A percentile compares a stretch with the other conserved stretches of the same genome.
Conservation (phyloP, 176 grass and related monocot genomes). For the Aegilops tauschii region DNA sequence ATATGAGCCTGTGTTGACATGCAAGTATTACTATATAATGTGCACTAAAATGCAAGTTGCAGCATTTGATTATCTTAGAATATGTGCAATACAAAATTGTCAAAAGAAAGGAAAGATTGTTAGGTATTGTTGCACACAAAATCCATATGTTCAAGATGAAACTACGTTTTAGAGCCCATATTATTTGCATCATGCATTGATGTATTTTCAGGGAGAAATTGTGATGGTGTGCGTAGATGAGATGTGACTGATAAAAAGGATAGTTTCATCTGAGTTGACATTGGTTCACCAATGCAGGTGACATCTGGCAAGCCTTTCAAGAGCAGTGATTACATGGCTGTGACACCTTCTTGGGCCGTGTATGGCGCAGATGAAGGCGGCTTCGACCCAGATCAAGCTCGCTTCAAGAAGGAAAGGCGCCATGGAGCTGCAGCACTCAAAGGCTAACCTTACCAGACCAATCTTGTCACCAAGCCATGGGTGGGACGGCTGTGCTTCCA, state of each 20-base stretch:
- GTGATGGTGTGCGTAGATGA: too few relatives aligned
- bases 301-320: slow-evolving; percentile 71
- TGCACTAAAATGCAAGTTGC: neutral
- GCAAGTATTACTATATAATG: neutral
- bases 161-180: too few relatives aligned
- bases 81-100: neutral
- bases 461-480: slow-evolving; percentile 46
- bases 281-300: slow-evolving; percentile 58
- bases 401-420: slow-evolving; percentile 93
- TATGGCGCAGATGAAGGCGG: slow-evolving; percentile 87
- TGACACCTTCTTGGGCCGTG: slow-evolving; percentile 84
- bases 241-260: neutral
- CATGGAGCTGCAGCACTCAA: slow-evolving; percentile 60
- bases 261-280: neutral
- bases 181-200: too few relatives aligned
- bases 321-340: slow-evolving; percentile 72
- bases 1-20: neutral
- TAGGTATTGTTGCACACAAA: too few relatives aligned
- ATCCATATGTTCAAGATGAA: too few relatives aligned
- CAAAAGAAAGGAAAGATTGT: too few relatives aligned
- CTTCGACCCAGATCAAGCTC: slow-evolving; percentile 91
- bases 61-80: neutral
- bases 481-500: slow-evolving; percentile 16
- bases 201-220: too few relatives aligned
- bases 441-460: slow-evolving; percentile 39